Conservation (phyloP, 495 filamentous ascomycete genomes). For the Penicillium fimorum region DNA sequence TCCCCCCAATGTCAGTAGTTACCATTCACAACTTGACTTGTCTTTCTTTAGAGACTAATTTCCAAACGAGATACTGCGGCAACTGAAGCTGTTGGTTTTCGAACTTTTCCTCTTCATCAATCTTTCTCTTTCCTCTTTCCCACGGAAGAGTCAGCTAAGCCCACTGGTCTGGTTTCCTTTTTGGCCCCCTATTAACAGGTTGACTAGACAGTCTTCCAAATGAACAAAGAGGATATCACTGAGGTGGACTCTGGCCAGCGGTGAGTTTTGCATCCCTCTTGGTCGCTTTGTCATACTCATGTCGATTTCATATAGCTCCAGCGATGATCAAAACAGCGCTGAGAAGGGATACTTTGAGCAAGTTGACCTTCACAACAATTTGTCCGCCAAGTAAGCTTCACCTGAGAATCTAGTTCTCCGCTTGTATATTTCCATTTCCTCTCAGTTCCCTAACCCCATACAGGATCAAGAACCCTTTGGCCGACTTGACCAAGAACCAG, state of each 20-base stretch:
- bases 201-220: not conserved
- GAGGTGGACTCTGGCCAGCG: not conserved
- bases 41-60: not conserved
- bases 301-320: slow-evolving; percentile 12
- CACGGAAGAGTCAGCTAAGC: not conserved
- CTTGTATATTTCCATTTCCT: not conserved
- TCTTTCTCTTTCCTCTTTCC: not conserved
- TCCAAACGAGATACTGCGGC: not conserved
- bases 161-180: not conserved
- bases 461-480: slow-evolving; percentile 63
- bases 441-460: not conserved
- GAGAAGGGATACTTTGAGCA: slow-evolving; percentile 39
- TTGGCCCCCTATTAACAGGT: not conserved
- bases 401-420: not conserved
- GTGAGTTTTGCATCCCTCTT: not conserved
- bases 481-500: slow-evolving; percentile 49
- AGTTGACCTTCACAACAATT: slow-evolving; percentile 51
- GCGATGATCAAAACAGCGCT: slow-evolving; percentile 21
- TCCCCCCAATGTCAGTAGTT: not conserved
- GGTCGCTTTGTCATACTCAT: not conserved
- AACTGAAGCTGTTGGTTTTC: not conserved
- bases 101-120: not conserved
- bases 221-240: slow-evolving; percentile 17
- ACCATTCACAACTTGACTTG: not conserved
- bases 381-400: slow-evolving; percentile 46